These are phyloP conservation scores for Paracorniculantispora psalliotae DNA, from an alignment of 2,329 filamentous ascomycete species.

Conservation along the genomic window DNA sequence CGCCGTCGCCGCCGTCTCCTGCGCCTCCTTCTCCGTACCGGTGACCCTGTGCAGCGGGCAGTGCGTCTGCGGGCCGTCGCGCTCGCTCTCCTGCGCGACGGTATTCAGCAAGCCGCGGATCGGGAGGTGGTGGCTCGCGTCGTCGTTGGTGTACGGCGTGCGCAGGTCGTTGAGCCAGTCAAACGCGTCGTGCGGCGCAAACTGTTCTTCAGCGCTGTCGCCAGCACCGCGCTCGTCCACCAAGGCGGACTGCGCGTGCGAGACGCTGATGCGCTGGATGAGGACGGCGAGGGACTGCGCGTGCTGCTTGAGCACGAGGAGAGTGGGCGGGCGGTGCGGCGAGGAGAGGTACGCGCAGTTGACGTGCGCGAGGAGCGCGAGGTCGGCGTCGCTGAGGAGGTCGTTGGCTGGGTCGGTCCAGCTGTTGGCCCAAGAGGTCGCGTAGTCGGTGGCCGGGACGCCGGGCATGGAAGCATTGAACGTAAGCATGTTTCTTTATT, in stretches of 20 bases:
- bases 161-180: constrained; percentile 52
- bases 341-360: constrained; percentile 57
- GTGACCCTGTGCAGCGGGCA: constrained; percentile 37
- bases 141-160: constrained; percentile 44
- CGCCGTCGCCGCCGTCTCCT: constrained; percentile 15
- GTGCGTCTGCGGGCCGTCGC: constrained; percentile 36
- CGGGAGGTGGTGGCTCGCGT: constrained; percentile 42
- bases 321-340: constrained; percentile 46
- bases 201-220: constrained; percentile 22
- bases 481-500: not conserved
- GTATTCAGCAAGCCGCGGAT: constrained; percentile 43
- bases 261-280: constrained; percentile 44
- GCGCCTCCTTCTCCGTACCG: constrained; percentile 13
- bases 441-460: constrained; percentile 24
- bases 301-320: constrained; percentile 56
- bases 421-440: constrained; percentile 23
- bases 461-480: not conserved
- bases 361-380: constrained; percentile 35
- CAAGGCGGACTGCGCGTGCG: constrained; percentile 21
- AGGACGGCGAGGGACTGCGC: constrained; percentile 52
- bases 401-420: constrained; percentile 22
- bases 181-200: constrained; percentile 41
- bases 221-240: constrained; percentile 13
- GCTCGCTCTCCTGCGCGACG: constrained; percentile 38
- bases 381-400: constrained; percentile 18